Base-by-base conservation (phyloP, 108 stramenopile species). In the Nitzschia sp. region DNA sequence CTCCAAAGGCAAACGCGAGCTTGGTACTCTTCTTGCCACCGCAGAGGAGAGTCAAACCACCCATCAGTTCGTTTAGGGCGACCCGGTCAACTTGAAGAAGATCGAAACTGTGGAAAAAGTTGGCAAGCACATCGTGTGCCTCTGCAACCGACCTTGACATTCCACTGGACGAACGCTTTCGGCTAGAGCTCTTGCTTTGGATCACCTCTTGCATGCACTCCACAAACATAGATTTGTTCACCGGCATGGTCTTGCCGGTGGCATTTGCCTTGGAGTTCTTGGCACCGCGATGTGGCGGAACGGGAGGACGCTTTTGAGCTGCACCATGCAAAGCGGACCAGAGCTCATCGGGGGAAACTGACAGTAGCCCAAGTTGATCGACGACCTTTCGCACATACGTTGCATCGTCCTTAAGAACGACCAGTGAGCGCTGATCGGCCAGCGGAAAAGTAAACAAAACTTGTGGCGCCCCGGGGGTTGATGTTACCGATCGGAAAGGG, bases 1-100 rank as follows among this genome's bases (percentile, higher is more conserved):
- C 73, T 29, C 91, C 81, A 63, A 96, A 96, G 1, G 91, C 89
- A 58, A 94, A 94, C 0, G 85, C 86, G 4, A 96, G 83, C 61
- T 96, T 96, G 56, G 74, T 80, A 59, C 86, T 90, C 58, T 96
- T 96, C 76, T 87, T 88, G 13, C 92, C 95, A 0, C 83, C 88
- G 45, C 91, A 94, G 1, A 96, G 62, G 9, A 96, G 75, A n/a
- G 88, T 86, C 33, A 95, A 58, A 3, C 94, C 94, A 46, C 90
- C 90, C 94, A 95, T 93, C 29, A 95, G 85, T 59, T 95, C 90
- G 66, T 90, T 90, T 54, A 91, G 62, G 1, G 87, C 74, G 9
- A 92, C 94, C 54, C 62, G 72, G 47, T 92, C 85, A 5, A 64
- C 61, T 73, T 91, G 89, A 19, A 70, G 46, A 13, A 95, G 54